phyloP scores from a whole-genome alignment of 352 stramenopile genomes.

The Phytophthora macrochlamydospora region DNA sequence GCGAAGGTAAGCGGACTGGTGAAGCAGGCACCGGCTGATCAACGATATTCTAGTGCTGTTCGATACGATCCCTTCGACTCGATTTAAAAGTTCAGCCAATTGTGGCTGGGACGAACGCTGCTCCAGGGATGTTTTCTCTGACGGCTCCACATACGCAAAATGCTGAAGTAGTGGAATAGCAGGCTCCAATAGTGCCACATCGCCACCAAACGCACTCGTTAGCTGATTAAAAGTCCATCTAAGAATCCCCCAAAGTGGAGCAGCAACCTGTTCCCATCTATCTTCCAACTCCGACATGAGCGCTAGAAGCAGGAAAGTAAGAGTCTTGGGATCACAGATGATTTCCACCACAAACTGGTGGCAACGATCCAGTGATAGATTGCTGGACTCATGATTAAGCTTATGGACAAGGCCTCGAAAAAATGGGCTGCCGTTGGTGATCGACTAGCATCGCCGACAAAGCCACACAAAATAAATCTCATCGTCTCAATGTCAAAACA shows the following conservation, averaged over 20 bases:
- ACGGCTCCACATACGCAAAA: constrained; percentile 56
- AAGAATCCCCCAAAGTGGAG: constrained; percentile 39
- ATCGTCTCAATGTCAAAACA: constrained; percentile 21
- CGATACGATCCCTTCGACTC: constrained; percentile 33
- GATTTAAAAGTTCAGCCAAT: constrained; percentile 50
- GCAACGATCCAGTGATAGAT: constrained; percentile 4
- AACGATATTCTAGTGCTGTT: constrained; percentile 29
- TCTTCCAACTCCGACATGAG: constrained; percentile 5
- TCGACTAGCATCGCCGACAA: constrained; percentile 12
- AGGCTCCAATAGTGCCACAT: constrained; percentile 27
- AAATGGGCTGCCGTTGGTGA: constrained; percentile 16
- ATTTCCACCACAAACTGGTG: constrained; percentile 26
- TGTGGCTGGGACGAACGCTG: constrained; percentile 38
- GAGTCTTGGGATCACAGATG: constrained; percentile 31
- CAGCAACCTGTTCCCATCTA: constrained; percentile 6
- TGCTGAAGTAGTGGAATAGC: constrained; percentile 59
- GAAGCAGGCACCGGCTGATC: constrained; percentile 55
- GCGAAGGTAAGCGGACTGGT: constrained; percentile 53
- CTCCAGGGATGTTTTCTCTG: constrained; percentile 16
- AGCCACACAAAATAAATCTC: constrained; percentile 26
- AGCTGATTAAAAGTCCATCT: constrained; percentile 29
- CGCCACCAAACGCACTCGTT: constrained; percentile 7
- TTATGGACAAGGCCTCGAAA: constrained; percentile 21
- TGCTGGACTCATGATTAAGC: constrained; percentile 2
- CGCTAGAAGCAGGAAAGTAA: constrained; percentile 32